Conservation (phyloP, 2,329 filamentous ascomycete genomes). For the Leptosphaerulina australis region DNA sequence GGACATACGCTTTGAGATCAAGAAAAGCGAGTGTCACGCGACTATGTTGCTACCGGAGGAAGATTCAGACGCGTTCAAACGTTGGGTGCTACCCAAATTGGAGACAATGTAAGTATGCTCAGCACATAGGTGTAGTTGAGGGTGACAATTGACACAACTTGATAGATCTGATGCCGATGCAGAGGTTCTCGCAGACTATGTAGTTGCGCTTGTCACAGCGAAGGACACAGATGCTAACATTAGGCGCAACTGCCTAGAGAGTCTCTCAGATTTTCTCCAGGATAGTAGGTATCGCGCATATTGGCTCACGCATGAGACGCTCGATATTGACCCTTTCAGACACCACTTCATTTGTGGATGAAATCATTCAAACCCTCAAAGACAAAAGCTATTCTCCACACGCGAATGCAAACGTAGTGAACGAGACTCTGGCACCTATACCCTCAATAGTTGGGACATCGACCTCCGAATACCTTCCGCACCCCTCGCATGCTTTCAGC, state of each 20-base stretch:
- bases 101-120: conserved; percentile 68
- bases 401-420: conserved; percentile 31
- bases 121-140: background rate
- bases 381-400: conserved; percentile 55
- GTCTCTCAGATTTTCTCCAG: conserved; percentile 76
- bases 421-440: conserved; percentile 31
- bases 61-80: conserved; percentile 67
- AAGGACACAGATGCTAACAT: conserved; percentile 66
- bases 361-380: conserved; percentile 70
- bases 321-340: conserved; percentile 50
- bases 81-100: conserved; percentile 78
- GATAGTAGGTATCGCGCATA: conserved; percentile 59
- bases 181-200: conserved; percentile 82
- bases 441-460: conserved; percentile 32
- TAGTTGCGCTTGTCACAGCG: conserved; percentile 75
- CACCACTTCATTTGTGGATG: conserved; percentile 68
- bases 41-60: conserved; percentile 62
- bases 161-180: conserved; percentile 76
- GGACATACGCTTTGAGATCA: background rate
- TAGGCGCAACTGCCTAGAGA: conserved; percentile 69
- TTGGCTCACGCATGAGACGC: background rate
- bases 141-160: conserved; percentile 6
- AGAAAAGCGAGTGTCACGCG: background rate
- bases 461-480: conserved; percentile 28
- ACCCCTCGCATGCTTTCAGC: conserved; percentile 24